phyloP scores from a whole-genome alignment of 257 asterid species.

The Solanum paucissectum region DNA sequence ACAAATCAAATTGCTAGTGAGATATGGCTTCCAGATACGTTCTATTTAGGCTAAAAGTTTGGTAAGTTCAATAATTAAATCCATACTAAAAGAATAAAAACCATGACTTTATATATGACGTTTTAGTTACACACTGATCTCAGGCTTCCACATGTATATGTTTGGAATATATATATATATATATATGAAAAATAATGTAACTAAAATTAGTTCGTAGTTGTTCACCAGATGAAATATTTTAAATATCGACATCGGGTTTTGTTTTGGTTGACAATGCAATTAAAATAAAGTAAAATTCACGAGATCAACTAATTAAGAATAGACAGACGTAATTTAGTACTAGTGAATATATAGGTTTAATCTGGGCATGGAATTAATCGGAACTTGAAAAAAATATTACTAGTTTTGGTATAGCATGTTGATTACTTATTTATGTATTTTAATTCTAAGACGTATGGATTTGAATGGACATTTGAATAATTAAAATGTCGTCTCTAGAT shows the following conservation, averaged over 20 bases:
- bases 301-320: neutral
- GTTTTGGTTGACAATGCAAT: neutral
- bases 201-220: neutral
- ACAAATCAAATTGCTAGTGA: neutral
- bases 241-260: neutral
- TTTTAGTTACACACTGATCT: neutral
- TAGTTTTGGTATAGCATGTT: neutral
- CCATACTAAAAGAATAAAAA: neutral
- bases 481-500: no score
- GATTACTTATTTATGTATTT: neutral
- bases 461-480: no score
- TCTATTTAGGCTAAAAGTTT: neutral
- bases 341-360: neutral
- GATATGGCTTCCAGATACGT: slow-evolving; percentile 7
- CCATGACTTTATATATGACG: neutral
- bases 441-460: neutral
- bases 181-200: neutral
- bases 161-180: neutral
- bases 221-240: neutral
- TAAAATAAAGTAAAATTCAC: neutral
- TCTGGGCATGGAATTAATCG: neutral
- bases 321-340: neutral
- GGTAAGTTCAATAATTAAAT: neutral
- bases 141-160: neutral
- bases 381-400: neutral